Evolutionary conservation across 345 rosid species (phyloP).

Genomic region (Aquilaria sinensis): DNA sequence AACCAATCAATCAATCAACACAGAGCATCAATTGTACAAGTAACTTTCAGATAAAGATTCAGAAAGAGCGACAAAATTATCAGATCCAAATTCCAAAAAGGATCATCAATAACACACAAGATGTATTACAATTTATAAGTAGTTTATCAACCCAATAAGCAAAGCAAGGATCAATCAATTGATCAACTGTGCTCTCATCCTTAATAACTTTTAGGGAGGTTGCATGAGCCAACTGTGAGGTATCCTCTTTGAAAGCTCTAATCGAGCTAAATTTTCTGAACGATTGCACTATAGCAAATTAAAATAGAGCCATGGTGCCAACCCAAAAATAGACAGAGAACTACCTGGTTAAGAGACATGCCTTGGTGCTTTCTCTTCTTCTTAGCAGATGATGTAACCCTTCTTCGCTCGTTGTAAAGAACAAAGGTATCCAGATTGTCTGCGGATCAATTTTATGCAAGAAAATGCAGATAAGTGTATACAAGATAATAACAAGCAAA

Average conservation of each 20-base stretch:
- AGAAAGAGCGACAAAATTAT: neutral
- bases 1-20: neutral
- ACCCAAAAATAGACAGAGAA: slow-evolving; percentile 18
- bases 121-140: neutral
- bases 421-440: slow-evolving; percentile 76
- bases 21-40: neutral
- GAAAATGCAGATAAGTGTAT: slow-evolving; percentile 8
- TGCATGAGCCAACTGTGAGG: neutral
- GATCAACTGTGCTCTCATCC: neutral
- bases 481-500: slow-evolving; percentile 6
- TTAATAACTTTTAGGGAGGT: neutral
- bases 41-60: neutral
- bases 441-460: slow-evolving; percentile 20
- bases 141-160: neutral
- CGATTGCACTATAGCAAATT: too few species aligned
- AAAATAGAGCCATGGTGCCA: neutral
- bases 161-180: too few species aligned
- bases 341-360: slow-evolving; percentile 75
- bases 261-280: too few species aligned
- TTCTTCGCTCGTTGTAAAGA: slow-evolving; percentile 79
- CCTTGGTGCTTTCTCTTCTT: slow-evolving; percentile 64
- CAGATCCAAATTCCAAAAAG: neutral
- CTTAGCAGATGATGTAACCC: slow-evolving; percentile 93
- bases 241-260: neutral
- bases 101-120: neutral